Base-by-base conservation (phyloP, 495 filamentous ascomycete genomes). In the Acidiella bohemica region DNA sequence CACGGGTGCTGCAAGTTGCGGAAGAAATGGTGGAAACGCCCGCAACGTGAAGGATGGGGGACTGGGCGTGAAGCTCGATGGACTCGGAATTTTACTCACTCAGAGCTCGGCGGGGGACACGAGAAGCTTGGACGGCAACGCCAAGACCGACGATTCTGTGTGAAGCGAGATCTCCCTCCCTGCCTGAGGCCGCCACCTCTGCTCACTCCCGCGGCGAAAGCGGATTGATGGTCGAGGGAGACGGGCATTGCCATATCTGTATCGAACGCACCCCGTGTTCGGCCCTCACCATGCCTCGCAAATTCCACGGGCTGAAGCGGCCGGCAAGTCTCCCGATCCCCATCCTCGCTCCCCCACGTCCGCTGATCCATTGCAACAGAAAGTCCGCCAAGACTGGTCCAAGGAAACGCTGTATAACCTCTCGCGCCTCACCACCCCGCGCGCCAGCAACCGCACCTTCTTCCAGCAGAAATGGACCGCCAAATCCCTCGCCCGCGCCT, bases 391-490 rank as follows among this genome's bases (percentile, higher is more conserved):
- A 71, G 86, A 83, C 71, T 95, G 87, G 92, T 92, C 84, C 65
- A 93, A 93, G 63, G 87, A 84, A 69, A 94, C 92, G 54, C 69
- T 97, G 47, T 97, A 81, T 71, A 95, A 94, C 66, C 62, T 97
- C 45, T 54, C 61, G 20, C 67, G 68, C 41, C 59, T 71, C 33
- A 49, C 31, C 2, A 61, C 58, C 32, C 39, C 44, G 11, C 54
- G 45, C 8, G 11, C 40, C 34, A 50, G 51, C 1, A 29, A 41
- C 19, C 60, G 61, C 30, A 94, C 86, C 33, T 88, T 81, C 66
- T 97, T 92, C 73, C 90, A 97, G 67, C 90, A 97, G 58, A 96
- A 95, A 81, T 97, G 86, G 86, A 53, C 55, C 0, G 81, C 87
- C 43, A 97, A 96, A 59, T 72, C 84, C 7, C 39, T 72, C 39